phyloP scores from a whole-genome alignment of 345 rosid genomes.

The Citrus mangshanensis region DNA sequence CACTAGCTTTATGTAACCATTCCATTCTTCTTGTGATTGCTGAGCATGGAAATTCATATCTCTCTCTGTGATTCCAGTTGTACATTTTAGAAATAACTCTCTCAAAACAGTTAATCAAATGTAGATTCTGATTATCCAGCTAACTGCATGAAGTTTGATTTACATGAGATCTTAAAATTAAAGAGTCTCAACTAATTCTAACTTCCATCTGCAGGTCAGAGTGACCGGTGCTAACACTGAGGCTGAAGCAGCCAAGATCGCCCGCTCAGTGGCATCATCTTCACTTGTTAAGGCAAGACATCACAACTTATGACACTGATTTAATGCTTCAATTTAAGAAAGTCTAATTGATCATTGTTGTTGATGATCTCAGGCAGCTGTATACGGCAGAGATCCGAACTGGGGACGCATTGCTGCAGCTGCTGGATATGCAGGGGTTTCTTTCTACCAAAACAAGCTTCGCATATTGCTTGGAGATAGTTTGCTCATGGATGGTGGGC shows the following conservation, averaged over 20 bases:
- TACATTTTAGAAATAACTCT: not conserved
- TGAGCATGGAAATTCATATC: not conserved
- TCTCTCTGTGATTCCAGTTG: not conserved
- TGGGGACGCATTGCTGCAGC: slow-evolving; percentile 98
- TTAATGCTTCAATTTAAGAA: slow-evolving; percentile 12
- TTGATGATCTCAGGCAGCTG: slow-evolving; percentile 67
- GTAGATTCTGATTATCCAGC: not conserved
- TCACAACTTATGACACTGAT: slow-evolving; percentile 9
- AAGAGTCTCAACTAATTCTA: slow-evolving; percentile 2
- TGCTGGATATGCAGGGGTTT: slow-evolving; percentile 80
- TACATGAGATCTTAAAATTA: not conserved
- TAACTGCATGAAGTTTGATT: not conserved
- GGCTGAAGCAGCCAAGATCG: slow-evolving; percentile 80
- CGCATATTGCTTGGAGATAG: slow-evolving; percentile 71
- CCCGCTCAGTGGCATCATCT: slow-evolving; percentile 90
- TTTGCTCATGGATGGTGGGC: slow-evolving; percentile 87
- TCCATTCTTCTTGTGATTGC: not conserved
- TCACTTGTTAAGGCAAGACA: slow-evolving; percentile 82
- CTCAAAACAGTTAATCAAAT: not conserved
- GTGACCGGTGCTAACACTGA: slow-evolving; percentile 70
- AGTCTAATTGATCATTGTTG: slow-evolving; percentile 16
- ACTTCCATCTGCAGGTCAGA: slow-evolving; percentile 48
- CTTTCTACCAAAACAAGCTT: slow-evolving; percentile 57
- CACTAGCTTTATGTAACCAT: not conserved
- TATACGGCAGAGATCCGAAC: slow-evolving; percentile 94